Percentiles rank a stretch among this genome's conserved stretches.
Conservation (phyloP, 2,329 filamentous ascomycete genomes). For the Zalaria sp. region DNA sequence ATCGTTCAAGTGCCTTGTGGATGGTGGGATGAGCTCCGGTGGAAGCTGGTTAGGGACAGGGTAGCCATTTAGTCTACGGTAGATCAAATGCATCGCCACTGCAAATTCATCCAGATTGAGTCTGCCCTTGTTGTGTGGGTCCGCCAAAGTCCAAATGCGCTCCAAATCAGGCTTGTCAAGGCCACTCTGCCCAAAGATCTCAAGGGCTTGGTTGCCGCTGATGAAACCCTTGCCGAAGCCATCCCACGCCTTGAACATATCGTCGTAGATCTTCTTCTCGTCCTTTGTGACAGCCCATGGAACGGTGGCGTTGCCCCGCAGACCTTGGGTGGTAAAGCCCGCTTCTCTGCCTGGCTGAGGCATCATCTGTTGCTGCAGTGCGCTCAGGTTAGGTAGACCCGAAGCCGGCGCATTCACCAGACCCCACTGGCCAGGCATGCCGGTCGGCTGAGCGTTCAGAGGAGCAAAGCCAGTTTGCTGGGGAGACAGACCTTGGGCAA, state of each 20-base stretch:
- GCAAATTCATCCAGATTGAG: constrained; percentile 95
- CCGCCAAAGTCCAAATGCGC: constrained; percentile 84
- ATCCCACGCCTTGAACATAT: constrained; percentile 93
- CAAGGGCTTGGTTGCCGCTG: constrained; percentile 80
- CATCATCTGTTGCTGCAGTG: constrained; percentile 90
- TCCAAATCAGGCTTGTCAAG: constrained; percentile 83
- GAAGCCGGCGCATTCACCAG: constrained; percentile 85
- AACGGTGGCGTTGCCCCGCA: constrained; percentile 87
- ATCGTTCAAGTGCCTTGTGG: constrained; percentile 81
- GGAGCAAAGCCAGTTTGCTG: constrained; percentile 49
- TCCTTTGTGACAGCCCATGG: constrained; percentile 99
- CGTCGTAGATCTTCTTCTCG: constrained; percentile 93
- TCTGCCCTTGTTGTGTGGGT: constrained; percentile 85
- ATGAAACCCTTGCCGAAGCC: constrained; percentile 88
- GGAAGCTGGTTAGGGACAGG: constrained; percentile 78
- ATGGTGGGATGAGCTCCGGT: constrained; percentile 85
- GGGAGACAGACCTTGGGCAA: constrained; percentile 49
- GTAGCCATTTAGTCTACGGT: constrained; percentile 91
- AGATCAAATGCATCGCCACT: constrained; percentile 97
- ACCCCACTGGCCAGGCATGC: constrained; percentile 91
- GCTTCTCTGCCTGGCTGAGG: constrained; percentile 84
- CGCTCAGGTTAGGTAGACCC: constrained; percentile 86
- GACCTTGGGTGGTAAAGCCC: constrained; percentile 71
- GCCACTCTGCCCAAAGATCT: constrained; percentile 94
- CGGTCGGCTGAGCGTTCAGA: constrained; percentile 87